A percentile compares a stretch with the other conserved stretches of the same genome.
Conservation (phyloP, 2,329 filamentous ascomycete genomes). For the Xylariaceae sp. region DNA sequence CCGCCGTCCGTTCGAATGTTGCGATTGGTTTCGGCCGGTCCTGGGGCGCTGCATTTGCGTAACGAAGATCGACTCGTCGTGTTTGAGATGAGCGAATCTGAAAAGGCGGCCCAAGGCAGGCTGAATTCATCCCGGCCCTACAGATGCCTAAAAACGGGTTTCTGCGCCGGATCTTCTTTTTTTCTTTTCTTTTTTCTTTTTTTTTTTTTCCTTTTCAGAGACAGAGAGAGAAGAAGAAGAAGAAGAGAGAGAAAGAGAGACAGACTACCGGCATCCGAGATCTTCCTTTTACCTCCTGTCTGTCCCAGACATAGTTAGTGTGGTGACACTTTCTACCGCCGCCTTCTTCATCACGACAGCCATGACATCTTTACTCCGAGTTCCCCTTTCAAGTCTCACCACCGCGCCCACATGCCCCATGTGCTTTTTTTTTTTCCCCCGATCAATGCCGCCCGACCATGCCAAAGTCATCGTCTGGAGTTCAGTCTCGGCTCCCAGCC, state of each 20-base stretch:
- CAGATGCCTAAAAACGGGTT: neutral
- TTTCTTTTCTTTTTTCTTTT: too few species aligned
- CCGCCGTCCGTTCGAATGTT: neutral
- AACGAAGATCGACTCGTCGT: neutral
- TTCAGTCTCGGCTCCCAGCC: neutral
- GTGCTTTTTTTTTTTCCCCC: slow-evolving; percentile 2
- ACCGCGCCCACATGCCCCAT: neutral
- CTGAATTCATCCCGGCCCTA: too few species aligned
- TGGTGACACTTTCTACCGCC: neutral
- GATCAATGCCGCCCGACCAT: neutral
- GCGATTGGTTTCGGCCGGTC: neutral
- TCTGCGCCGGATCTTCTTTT: neutral
- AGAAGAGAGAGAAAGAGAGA: too few species aligned
- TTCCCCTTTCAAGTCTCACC: neutral
- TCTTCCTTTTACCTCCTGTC: neutral
- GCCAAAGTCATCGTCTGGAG: neutral
- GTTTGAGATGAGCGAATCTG: neutral
- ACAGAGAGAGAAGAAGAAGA: too few species aligned
- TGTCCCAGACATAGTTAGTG: neutral
- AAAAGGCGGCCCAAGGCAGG: too few species aligned
- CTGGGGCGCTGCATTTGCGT: neutral
- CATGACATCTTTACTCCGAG: slow-evolving; percentile 11
- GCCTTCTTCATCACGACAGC: neutral
- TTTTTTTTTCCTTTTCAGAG: too few species aligned
- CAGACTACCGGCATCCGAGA: neutral